A percentile compares a stretch with the other conserved stretches of the same genome.
phyloP scores from a whole-genome alignment of 352 stramenopile species.

The Plasmopara muralis region DNA sequence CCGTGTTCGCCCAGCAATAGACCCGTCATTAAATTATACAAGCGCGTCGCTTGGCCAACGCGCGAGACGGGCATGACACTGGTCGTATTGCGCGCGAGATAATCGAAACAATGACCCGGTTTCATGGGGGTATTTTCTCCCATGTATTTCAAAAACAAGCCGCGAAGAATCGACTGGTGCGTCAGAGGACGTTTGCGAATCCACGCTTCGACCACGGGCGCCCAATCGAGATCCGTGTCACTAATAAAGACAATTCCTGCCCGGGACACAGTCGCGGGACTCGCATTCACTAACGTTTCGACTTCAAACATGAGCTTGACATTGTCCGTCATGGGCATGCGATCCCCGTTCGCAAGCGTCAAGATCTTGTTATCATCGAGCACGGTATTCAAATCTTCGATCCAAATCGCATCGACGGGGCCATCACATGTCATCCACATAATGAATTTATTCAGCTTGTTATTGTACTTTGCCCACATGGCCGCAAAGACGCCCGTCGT shows the following conservation, averaged over 20 bases:
- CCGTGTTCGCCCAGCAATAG: conserved; percentile 84
- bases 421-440: conserved; percentile 98
- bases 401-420: conserved; percentile 98
- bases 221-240: conserved; percentile 97
- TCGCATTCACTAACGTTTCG: conserved; percentile 95
- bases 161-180: conserved; percentile 86
- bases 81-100: conserved; percentile 90
- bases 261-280: conserved; percentile 94
- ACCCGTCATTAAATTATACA: conserved; percentile 88
- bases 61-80: conserved; percentile 93
- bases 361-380: conserved; percentile 98
- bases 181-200: conserved; percentile 85
- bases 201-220: conserved; percentile 94
- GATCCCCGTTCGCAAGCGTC: conserved; percentile 95
- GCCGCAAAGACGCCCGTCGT: conserved; percentile 96
- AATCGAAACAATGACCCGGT: conserved; percentile 93
- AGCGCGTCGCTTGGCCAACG: conserved; percentile 70
- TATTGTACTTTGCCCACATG: conserved; percentile 99
- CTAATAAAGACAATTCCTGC: conserved; percentile 98
- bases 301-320: conserved; percentile 98
- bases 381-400: conserved; percentile 97
- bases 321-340: conserved; percentile 98
- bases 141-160: conserved; percentile 95
- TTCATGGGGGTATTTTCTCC: conserved; percentile 91
- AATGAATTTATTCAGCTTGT: conserved; percentile 96